Base-by-base conservation (phyloP, 345 rosid genomes). In the Ceriops zippeliana region DNA sequence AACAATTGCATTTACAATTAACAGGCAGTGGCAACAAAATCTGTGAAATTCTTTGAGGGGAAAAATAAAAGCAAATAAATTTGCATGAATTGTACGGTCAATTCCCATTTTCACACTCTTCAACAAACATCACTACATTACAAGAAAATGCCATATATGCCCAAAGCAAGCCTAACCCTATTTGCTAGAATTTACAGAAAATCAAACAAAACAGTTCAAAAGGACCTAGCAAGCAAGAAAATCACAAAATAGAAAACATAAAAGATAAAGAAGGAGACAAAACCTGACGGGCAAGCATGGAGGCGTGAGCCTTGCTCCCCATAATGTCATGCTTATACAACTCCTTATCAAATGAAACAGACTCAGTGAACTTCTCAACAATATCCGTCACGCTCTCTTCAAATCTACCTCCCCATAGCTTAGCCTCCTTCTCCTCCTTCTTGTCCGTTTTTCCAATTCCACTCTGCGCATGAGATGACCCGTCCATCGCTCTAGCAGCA, bases 331-430 rank as follows among this genome's bases (percentile, higher is more conserved):
- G 96, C 83, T 86, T 87, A 74, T 90, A 95, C 63, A 95, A 78
- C 80, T 78, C 76, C 81, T 90, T 95, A 68, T 95, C 99, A 51
- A 85, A 91, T 0, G 99, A 95, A 51, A 95, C 82, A 22, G 96
- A 95, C 74, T 95, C 99, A 0, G 97, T 95, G 81, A 95, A 95
- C 79, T 82, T 87, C 89, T 95, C 99, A 13, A 95, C 99, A 13
- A 70, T 71, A 58, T 82, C 89, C 1, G 98, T 88, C 26, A 92
- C 96, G 63, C 90, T 85, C 87, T 88, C 96, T 67, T 95, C 86
- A 75, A 95, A 95, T 75, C 99, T 86, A 16, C 99, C 99, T 1
- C 99, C 99, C 97, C 98, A 95, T 6, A 95, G 83, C 88, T 95
- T 95, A 26, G 64, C 70, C 86, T 95, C 97, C 75, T 88, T 91